Percentiles rank a stretch among this genome's conserved stretches.
phyloP scores from a whole-genome alignment of 768 basidiomycete genomes.

The Gelatoporia subvermispora region DNA sequence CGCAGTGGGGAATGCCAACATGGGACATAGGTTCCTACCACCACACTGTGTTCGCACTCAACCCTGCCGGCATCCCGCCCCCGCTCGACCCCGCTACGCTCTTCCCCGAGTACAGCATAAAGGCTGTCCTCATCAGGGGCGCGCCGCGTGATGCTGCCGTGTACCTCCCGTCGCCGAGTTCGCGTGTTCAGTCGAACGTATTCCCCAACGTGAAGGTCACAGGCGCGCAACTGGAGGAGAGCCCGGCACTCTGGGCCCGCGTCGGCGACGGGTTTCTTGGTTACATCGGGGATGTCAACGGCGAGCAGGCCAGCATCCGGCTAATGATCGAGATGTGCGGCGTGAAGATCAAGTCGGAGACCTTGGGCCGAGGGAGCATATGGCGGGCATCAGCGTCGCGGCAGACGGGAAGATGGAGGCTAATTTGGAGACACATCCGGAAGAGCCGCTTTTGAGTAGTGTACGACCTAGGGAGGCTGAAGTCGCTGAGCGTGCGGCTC shows the following conservation, averaged over 20 bases:
- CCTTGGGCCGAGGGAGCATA: conserved; percentile 2
- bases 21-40: conserved; percentile 38
- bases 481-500: conserved; percentile 9
- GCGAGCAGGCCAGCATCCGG: conserved; percentile 5
- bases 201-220: conserved; percentile 9
- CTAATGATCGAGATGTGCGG: conserved; percentile 13
- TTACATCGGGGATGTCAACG: conserved; percentile 32
- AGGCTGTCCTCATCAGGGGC: conserved; percentile 32
- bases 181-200: conserved; percentile 18
- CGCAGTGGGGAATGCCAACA: conserved; percentile 28
- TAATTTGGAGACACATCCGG: too few relatives aligned
- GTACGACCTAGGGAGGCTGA: too few relatives aligned
- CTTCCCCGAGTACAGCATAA: conserved; percentile 35
- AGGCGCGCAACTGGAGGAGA: conserved; percentile 12
- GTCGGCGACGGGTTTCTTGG: conserved; percentile 28
- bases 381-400: not conserved
- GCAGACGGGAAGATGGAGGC: too few relatives aligned
- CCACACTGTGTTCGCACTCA: conserved; percentile 33
- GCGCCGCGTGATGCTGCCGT: conserved; percentile 25
- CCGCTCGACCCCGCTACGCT: conserved; percentile 5
- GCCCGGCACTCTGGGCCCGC: conserved; percentile 16
- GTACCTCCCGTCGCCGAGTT: conserved; percentile 22
- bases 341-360: conserved; percentile 5
- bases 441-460: too few relatives aligned
- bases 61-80: conserved; percentile 14